A percentile compares a stretch with the other conserved stretches of the same genome.
These are phyloP conservation scores for Globisporangium radiosum DNA, from an alignment of 352 stramenopile genomes.

Conservation along the genomic window DNA sequence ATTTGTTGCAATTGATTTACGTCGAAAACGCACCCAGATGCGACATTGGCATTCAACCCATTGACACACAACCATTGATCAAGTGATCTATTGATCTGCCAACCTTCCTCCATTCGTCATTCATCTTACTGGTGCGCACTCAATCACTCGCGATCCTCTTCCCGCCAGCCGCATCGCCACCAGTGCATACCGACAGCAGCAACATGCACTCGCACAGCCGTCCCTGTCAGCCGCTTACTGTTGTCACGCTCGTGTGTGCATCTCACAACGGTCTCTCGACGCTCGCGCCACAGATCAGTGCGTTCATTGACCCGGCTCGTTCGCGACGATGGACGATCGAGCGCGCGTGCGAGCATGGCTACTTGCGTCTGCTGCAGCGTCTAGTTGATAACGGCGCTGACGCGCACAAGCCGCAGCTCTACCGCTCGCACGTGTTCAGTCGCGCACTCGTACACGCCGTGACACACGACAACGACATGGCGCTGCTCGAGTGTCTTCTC, in stretches of 20 bases:
- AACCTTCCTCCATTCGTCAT: too few relatives aligned
- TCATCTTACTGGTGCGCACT: too few relatives aligned
- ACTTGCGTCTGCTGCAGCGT: not conserved
- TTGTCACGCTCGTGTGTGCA: not conserved
- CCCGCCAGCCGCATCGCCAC: too few relatives aligned
- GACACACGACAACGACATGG: not conserved
- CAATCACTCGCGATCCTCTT: too few relatives aligned
- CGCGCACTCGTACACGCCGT: not conserved
- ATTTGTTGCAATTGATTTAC: too few relatives aligned
- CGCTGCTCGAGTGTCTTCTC: slow-evolving; percentile 1
- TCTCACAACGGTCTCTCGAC: not conserved
- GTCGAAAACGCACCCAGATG: too few relatives aligned
- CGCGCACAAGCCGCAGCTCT: not conserved
- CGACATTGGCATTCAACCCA: too few relatives aligned
- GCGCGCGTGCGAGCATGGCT: slow-evolving; percentile 1
- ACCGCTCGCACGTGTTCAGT: slow-evolving; percentile 1
- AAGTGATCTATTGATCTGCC: too few relatives aligned
- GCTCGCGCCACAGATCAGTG: not conserved
- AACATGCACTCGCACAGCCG: too few relatives aligned
- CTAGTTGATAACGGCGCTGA: not conserved
- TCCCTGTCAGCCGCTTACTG: not conserved
- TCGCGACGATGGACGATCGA: slow-evolving; percentile 2
- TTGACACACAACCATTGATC: too few relatives aligned
- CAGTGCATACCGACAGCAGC: too few relatives aligned
- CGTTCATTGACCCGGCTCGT: not conserved